A percentile compares a stretch with the other conserved stretches of the same genome.
Conservation (phyloP, 352 stramenopile genomes). For the Globisporangium lucens region DNA sequence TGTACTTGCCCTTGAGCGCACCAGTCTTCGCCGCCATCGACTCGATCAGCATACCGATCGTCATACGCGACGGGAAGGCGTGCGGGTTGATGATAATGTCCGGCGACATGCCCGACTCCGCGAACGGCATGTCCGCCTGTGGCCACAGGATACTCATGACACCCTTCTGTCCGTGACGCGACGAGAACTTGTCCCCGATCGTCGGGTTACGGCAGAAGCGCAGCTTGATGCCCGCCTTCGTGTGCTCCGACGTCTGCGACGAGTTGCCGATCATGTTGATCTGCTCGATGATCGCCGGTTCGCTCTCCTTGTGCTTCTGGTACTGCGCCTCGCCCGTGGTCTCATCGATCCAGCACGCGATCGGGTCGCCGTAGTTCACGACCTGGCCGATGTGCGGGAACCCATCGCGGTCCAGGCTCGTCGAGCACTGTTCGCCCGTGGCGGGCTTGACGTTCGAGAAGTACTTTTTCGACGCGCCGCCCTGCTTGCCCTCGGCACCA, state of each 20-base stretch:
- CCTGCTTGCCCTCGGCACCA: conserved; percentile 59
- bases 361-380: conserved; percentile 93
- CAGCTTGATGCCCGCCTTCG: conserved; percentile 94
- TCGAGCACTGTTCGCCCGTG: conserved; percentile 56
- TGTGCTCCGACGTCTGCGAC: conserved; percentile 70
- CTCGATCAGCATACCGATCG: conserved; percentile 95
- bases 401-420: conserved; percentile 94
- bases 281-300: conserved; percentile 97
- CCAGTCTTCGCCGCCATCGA: conserved; percentile 99
- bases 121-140: conserved; percentile 99
- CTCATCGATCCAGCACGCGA: conserved; percentile 96
- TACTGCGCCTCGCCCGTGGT: conserved; percentile 88
- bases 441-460: conserved; percentile 91
- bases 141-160: conserved; percentile 99
- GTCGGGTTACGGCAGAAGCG: conserved; percentile 98
- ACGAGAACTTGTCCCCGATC: conserved; percentile 99
- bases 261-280: conserved; percentile 82
- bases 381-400: conserved; percentile 95
- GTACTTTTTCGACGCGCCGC: conserved; percentile 78
- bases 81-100: conserved; percentile 99
- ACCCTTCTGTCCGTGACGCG: conserved; percentile 99
- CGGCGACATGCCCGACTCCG: conserved; percentile 97
- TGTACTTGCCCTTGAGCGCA: conserved; percentile 96
- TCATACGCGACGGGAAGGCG: conserved; percentile 98
- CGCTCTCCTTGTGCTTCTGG: conserved; percentile 98